Conservation (phyloP, 345 rosid genomes). For the Bruguiera parviflora region DNA sequence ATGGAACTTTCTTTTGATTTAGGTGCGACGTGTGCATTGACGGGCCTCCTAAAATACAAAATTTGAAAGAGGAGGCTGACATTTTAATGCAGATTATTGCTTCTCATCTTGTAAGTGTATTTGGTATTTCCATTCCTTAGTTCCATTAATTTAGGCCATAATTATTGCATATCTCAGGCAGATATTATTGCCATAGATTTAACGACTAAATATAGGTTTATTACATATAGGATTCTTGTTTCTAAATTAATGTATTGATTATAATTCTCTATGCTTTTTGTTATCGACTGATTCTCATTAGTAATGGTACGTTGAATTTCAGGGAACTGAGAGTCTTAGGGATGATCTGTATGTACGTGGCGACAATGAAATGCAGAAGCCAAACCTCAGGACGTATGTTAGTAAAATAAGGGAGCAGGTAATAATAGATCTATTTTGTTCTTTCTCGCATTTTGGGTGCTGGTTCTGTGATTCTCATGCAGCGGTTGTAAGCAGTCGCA, state of each 20-base stretch:
- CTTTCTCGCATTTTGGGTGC: background rate
- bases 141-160: too few relatives aligned
- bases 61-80: slow-evolving; percentile 67
- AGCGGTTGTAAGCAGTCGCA: slow-evolving; percentile 44
- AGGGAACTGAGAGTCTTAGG: slow-evolving; percentile 28
- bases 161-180: too few relatives aligned
- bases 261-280: background rate
- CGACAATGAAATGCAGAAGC: slow-evolving; percentile 39
- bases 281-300: background rate
- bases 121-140: background rate
- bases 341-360: slow-evolving; percentile 28
- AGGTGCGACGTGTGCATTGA: slow-evolving; percentile 79
- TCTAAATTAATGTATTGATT: background rate
- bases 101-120: slow-evolving; percentile 44
- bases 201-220: too few relatives aligned
- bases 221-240: too few relatives aligned
- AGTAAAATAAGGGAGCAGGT: slow-evolving; percentile 75
- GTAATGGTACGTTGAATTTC: slow-evolving; percentile 13
- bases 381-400: slow-evolving; percentile 52
- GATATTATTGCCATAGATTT: too few relatives aligned
- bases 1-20: slow-evolving; percentile 17
- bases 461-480: slow-evolving; percentile 15
- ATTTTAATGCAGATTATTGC: slow-evolving; percentile 62
- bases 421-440: background rate
- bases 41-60: slow-evolving; percentile 63